Base-by-base conservation (phyloP, 352 stramenopile genomes). In the Phytophthora foliorum region DNA sequence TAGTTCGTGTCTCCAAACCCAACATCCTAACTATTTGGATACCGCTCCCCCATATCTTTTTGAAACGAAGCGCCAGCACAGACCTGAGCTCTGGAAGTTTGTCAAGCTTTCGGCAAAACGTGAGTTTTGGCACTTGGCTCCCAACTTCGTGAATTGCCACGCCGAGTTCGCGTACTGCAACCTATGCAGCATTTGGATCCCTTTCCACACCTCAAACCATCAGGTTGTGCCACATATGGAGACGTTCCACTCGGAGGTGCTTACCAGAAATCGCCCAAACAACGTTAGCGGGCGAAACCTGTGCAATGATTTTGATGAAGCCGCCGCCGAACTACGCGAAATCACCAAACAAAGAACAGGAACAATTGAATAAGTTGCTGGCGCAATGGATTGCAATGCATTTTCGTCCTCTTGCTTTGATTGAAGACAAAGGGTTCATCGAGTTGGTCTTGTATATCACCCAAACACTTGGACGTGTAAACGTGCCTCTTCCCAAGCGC, bases 391-490 rank as follows among this genome's bases (percentile, higher is more conserved):
- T 71, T 45, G 38, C 54, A 14, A 9, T 17, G 5, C 52, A 58
- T 24, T 69, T 63, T 52, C 61, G 44, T 7, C 53, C 52, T 17
- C 21, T 63, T 2, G 10, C 59, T 6, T 56, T 59, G 7, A 27
- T 64, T 27, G 53, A 70, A 53, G 63, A 66, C 24, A 16, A 63
- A 22, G 31, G 55, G 2, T 62, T 66, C 27, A 39, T 72, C 34
- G 39, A 61, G 1, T 66, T 72, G 38, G 21, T 72, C 1, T 0
- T 4, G 11, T 72, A 53, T 21, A 56, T 66, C 17, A 66, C 39
- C 2, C 22, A 46, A 8, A 14, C 8, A 1, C 17, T 72, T 14
- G 48, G 39, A 1, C 19, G 22, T 21, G 32, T 72, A 13, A 56
- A 57, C 4, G 39, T 72, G 7, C 4, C 13, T 5, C 14, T 66